A percentile compares a stretch with the other conserved stretches of the same genome.
Conservation (phyloP, 1,139 yeast species). For the Groenewaldozyma auringiensis region DNA sequence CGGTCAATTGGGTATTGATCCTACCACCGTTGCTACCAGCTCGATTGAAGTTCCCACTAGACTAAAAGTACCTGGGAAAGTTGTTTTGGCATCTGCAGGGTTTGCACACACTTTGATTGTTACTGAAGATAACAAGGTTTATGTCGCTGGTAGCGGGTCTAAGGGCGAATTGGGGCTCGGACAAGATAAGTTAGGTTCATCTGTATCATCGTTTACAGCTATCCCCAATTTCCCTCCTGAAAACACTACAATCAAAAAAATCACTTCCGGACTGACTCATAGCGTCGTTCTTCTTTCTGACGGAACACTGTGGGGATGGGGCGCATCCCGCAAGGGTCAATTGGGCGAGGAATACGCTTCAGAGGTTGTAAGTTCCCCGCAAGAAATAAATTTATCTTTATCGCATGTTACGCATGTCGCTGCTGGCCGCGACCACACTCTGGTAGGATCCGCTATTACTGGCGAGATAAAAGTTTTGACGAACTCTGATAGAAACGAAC, state of each 20-base stretch:
- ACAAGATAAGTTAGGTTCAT: slow-evolving; percentile 5
- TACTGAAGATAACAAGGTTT: slow-evolving; percentile 37
- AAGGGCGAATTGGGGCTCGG: slow-evolving; percentile 76
- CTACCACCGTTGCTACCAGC: slow-evolving; percentile 9
- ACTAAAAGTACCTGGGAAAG: slow-evolving; percentile 4
- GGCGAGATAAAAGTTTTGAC: slow-evolving; percentile 19
- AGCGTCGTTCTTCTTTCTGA: slow-evolving; percentile 40
- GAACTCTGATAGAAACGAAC: slow-evolving; percentile 19
- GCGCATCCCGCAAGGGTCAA: slow-evolving; percentile 72
- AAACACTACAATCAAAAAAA: slow-evolving; percentile 18
- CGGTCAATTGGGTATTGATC: slow-evolving; percentile 46
- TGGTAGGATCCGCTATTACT: slow-evolving; percentile 14
- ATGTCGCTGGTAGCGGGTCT: slow-evolving; percentile 52
- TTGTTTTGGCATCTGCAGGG: slow-evolving; percentile 44
- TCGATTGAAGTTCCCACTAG: slow-evolving; percentile 14
- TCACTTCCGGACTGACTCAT: slow-evolving; percentile 51
- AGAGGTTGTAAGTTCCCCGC: slow-evolving; percentile 13
- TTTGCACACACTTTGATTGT: slow-evolving; percentile 70
- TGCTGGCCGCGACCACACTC: slow-evolving; percentile 32
- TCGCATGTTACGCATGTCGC: slow-evolving; percentile 17
- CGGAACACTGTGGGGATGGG: slow-evolving; percentile 67
- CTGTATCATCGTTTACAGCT: slow-evolving; percentile 4
- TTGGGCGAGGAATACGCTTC: slow-evolving; percentile 29
- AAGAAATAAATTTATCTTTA: neutral
- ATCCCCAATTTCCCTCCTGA: slow-evolving; percentile 18